phyloP scores from a whole-genome alignment of 257 asterid species.

The Penstemon davidsonii region DNA sequence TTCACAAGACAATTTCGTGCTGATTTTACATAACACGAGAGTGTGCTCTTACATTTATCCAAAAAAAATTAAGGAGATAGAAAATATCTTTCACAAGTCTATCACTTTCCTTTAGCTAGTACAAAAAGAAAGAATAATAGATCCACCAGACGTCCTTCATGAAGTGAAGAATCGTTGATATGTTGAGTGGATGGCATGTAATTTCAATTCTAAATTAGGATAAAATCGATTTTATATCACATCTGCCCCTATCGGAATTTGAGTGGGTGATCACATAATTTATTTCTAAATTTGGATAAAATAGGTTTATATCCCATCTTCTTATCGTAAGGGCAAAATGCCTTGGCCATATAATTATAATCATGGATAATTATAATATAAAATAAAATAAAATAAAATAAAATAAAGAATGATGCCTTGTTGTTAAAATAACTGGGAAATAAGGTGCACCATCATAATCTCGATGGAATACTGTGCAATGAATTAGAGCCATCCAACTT shows the following conservation, averaged over 20 bases:
- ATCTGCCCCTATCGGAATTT: background rate
- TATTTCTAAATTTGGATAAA: too few species aligned
- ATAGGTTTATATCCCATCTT: too few species aligned
- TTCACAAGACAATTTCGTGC: too few species aligned
- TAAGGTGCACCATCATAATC: constrained; percentile 23
- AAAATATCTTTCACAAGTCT: background rate
- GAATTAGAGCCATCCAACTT: constrained; percentile 13
- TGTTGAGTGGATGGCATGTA: background rate
- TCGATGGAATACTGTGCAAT: constrained; percentile 3
- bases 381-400: background rate
- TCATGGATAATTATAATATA: background rate
- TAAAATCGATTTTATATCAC: constrained; percentile 28
- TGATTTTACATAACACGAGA: background rate
- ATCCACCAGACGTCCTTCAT: constrained; percentile 11
- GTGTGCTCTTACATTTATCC: too few species aligned
- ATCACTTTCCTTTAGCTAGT: background rate
- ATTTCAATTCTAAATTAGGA: constrained; percentile 12
- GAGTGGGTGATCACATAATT: too few species aligned
- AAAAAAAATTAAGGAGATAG: background rate
- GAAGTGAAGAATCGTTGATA: constrained; percentile 8
- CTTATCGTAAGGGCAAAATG: constrained; percentile 6
- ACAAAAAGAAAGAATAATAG: constrained; percentile 1
- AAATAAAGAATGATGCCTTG: background rate
- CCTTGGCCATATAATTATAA: background rate
- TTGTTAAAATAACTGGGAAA: constrained; percentile 9